Evolutionary conservation across 2,329 filamentous ascomycete genomes (phyloP), one percentile per base, ranked within the genome.

Genomic region (Atkinsonella texensis): DNA sequence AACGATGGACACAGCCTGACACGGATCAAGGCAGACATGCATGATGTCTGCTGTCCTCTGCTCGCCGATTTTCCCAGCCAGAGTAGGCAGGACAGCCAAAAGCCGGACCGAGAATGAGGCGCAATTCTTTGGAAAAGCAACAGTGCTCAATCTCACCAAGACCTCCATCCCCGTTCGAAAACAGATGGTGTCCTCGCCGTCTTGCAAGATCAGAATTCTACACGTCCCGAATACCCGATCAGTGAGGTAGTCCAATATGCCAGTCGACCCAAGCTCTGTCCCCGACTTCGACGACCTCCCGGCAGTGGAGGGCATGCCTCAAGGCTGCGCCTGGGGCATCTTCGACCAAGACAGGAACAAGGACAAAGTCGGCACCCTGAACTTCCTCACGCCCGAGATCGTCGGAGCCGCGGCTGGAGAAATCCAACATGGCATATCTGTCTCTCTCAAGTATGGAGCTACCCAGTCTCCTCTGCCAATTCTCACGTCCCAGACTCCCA

Each of bases 261-360:
- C 49, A 9, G 32, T 50, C 10, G 52, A 55, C 6, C 44, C 50
- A 20, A 9, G 15, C 12, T 54, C 54, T n/a, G 55, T 75, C 12
- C 74, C 74, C 0, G 67, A 73, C 57, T 74, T 70, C 51, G 70
- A 74, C 48, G 54, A 63, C 54, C 64, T 74, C 8, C 71, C 71
- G 13, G 56, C 57, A 43, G 69, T 74, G 11, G 55, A 69, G 15
- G 68, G 65, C 23, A 72, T 73, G 65, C 71, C 70, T 0, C 66
- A 72, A 47, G 72, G 74, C 10, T 77, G 72, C 50, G 71, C 71
- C 4, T 79, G 75, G 76, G 75, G 76, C 2, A 10, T 78, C 3
- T 77, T 76, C 51, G 62, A 62, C n/a, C 53, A 49, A 0, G 67
- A 72, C 50, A 73, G 72, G 13, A 62, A 71, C 48, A 75, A 74